These are phyloP conservation scores for Xylaria multiplex DNA, from an alignment of 2,329 filamentous ascomycete genomes.

Conservation along the genomic window DNA sequence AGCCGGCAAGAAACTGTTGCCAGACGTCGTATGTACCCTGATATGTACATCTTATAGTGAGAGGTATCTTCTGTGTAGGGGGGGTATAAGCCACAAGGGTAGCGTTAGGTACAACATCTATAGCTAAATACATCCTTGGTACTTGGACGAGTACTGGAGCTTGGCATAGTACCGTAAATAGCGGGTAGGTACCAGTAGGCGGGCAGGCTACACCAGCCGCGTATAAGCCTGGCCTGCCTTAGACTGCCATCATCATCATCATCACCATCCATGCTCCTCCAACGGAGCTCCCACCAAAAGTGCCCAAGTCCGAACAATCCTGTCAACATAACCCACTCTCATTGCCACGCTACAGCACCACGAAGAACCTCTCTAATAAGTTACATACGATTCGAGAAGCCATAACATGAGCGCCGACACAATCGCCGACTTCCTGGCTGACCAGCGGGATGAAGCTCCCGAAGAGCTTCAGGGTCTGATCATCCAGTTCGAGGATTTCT, in stretches of 20 bases:
- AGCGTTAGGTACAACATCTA: no score
- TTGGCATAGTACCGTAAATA: background rate
- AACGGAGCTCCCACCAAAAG: constrained; percentile 35
- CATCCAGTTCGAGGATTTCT: constrained; percentile 92
- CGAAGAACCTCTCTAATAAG: background rate
- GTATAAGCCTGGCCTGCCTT: constrained; percentile 41
- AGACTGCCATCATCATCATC: constrained; percentile 15
- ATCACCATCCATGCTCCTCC: constrained; percentile 27
- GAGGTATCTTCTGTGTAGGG: no score
- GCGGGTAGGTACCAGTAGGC: constrained; percentile 34
- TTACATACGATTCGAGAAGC: background rate
- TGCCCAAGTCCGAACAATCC: constrained; percentile 24
- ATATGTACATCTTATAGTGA: no score
- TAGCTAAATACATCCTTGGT: no score
- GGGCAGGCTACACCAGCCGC: constrained; percentile 57
- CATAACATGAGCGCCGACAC: constrained; percentile 80
- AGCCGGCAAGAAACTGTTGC: constrained; percentile 15
- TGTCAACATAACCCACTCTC: constrained; percentile 26
- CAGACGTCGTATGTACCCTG: constrained; percentile 4
- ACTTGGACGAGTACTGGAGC: background rate
- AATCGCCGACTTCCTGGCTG: constrained; percentile 90
- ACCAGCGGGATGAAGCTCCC: constrained; percentile 87
- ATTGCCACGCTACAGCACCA: background rate
- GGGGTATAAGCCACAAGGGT: background rate
- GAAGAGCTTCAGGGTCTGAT: constrained; percentile 89